Conservation (phyloP, 345 rosid genomes). For the Xanthoceras sorbifolium region DNA sequence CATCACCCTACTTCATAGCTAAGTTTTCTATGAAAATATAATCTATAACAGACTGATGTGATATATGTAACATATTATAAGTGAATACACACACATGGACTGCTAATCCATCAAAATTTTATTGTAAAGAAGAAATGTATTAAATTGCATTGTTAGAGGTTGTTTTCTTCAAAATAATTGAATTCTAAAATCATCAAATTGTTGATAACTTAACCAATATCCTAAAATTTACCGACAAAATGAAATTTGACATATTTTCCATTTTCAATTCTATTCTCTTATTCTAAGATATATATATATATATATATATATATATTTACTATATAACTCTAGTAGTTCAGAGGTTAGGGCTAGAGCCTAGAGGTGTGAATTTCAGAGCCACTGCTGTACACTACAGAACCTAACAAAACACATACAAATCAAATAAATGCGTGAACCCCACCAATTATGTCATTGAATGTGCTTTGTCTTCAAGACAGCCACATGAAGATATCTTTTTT, state of each 20-base stretch:
- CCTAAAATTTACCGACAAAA: too few species aligned
- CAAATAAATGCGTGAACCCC: conserved; percentile 4
- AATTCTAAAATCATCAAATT: too few species aligned
- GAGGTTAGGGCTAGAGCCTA: background rate
- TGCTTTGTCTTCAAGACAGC: background rate
- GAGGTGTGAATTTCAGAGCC: background rate
- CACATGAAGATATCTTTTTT: background rate
- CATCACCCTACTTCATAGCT: background rate
- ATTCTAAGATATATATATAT: too few species aligned
- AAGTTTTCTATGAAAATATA: background rate
- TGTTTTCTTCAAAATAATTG: too few species aligned
- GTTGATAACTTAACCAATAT: too few species aligned
- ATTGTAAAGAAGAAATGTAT: too few species aligned
- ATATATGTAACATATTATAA: too few species aligned
- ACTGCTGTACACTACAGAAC: background rate
- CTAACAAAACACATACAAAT: background rate
- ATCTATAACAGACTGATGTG: too few species aligned
- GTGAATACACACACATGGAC: too few species aligned
- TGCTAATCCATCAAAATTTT: too few species aligned
- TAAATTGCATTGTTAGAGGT: too few species aligned
- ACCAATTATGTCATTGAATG: conserved; percentile 4
- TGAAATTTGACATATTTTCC: background rate
- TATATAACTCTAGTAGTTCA: background rate
- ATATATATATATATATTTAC: too few species aligned
- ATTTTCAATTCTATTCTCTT: background rate